Evolutionary conservation across 345 rosid genomes (phyloP).

Genomic region (Linum tenue): DNA sequence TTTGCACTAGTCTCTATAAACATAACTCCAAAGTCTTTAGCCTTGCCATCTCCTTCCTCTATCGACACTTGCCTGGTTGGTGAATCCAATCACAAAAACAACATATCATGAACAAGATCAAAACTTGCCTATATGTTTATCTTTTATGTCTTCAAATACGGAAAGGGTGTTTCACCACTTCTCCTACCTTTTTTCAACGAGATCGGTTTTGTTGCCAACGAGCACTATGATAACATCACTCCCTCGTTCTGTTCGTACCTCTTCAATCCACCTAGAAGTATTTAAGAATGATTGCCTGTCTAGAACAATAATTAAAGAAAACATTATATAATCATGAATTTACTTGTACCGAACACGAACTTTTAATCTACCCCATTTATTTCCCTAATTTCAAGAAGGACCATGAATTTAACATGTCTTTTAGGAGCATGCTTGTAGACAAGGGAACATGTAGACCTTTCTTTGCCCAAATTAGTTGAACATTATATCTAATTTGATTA

Average conservation of each 20-base stretch:
- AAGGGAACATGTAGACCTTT: background rate
- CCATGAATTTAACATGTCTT: no score
- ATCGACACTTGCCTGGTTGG: slow-evolving; percentile 74
- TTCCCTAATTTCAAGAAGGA: no score
- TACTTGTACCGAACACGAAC: no score
- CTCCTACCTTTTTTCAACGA: slow-evolving; percentile 24
- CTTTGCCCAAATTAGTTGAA: background rate
- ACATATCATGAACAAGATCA: background rate
- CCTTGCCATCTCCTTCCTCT: slow-evolving; percentile 87
- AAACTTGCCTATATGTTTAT: no score
- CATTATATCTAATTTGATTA: background rate
- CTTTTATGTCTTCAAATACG: no score
- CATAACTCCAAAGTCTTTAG: slow-evolving; percentile 76
- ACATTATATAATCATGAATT: no score
- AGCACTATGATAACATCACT: slow-evolving; percentile 3
- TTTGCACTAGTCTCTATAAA: slow-evolving; percentile 94
- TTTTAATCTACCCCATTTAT: no score
- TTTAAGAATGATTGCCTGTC: slow-evolving; percentile 3
- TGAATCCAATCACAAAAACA: slow-evolving; percentile 9
- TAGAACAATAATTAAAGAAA: background rate
- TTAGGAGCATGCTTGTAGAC: background rate
- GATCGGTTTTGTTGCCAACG: slow-evolving; percentile 3
- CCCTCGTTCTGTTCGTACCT: slow-evolving; percentile 1
- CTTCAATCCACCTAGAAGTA: slow-evolving; percentile 1
- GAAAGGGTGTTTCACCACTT: background rate